Evolutionary conservation across 1,284 basidiomycete species (phyloP).

Genomic region (Tilletiaria anomala): DNA sequence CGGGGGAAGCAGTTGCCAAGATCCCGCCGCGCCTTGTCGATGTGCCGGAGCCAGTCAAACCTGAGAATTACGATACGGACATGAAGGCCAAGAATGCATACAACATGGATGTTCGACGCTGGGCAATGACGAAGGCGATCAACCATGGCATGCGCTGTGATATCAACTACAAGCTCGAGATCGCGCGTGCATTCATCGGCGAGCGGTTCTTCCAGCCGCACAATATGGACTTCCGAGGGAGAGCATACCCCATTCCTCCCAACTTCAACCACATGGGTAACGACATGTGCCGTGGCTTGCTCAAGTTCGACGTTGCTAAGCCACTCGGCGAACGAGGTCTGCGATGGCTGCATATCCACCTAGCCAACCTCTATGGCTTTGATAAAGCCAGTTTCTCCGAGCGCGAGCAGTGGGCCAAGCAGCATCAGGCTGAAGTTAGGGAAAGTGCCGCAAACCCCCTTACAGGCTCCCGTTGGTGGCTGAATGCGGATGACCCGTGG

Average conservation of each 20-base stretch:
- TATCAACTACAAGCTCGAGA: conserved; percentile 94
- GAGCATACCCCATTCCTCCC: conserved; percentile 91
- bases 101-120: conserved; percentile 50
- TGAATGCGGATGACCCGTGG: conserved; percentile 84
- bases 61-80: conserved; percentile 53
- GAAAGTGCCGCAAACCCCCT: conserved; percentile 60
- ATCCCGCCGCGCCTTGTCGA: conserved; percentile 38
- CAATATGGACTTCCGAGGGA: conserved; percentile 93
- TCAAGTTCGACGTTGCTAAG: conserved; percentile 68
- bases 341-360: conserved; percentile 77
- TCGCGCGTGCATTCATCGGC: conserved; percentile 73
- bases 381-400: conserved; percentile 93
- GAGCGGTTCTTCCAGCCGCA: conserved; percentile 89
- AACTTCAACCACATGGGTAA: conserved; percentile 93
- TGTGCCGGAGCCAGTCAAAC: conserved; percentile 47
- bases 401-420: conserved; percentile 62
- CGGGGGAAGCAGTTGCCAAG: conserved; percentile 40
- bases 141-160: conserved; percentile 74
- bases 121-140: conserved; percentile 33
- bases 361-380: conserved; percentile 81
- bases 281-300: conserved; percentile 76
- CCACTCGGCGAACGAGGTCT: conserved; percentile 66
- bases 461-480: conserved; percentile 49
- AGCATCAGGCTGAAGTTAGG: conserved; percentile 60
- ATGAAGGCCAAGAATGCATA: conserved; percentile 53